Percentiles rank a stretch among this genome's conserved stretches.
Evolutionary conservation across 2,329 filamentous ascomycete genomes (phyloP).

Genomic region (Botrytis elliptica): DNA sequence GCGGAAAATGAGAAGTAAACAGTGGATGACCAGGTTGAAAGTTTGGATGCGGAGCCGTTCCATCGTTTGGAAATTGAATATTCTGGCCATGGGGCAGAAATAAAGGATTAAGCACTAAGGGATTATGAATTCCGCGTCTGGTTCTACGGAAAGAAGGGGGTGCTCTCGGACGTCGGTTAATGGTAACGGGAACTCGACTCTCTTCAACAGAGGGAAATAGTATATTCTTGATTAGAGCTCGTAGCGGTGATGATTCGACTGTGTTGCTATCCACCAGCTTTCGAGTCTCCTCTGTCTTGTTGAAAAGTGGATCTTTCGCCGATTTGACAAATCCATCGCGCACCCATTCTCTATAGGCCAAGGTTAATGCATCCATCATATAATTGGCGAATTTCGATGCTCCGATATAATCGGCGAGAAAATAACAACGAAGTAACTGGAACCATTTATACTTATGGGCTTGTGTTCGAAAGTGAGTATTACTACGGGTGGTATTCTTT

Average conservation of each 20-base stretch:
- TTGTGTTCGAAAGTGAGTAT: neutral
- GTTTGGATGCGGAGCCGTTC: neutral
- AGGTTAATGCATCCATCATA: neutral
- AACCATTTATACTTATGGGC: neutral
- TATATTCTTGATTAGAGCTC: neutral
- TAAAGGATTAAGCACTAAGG: neutral
- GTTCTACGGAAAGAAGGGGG: neutral
- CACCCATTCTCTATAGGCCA: neutral
- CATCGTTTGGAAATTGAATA: neutral
- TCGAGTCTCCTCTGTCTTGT: neutral
- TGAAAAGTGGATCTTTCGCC: neutral
- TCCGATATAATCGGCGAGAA: constrained; percentile 1
- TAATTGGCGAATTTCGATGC: neutral
- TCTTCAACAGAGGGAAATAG: neutral
- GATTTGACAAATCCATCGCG: neutral
- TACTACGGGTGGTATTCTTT: neutral
- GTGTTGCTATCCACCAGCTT: neutral
- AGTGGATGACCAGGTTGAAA: neutral
- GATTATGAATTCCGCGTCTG: neutral
- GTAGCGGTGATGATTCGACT: neutral
- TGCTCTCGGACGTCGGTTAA: neutral
- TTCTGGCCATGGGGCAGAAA: neutral
- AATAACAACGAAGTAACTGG: constrained; percentile 3
- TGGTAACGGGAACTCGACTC: neutral
- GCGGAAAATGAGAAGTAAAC: neutral